A percentile compares a stretch with the other conserved stretches of the same genome.
phyloP scores from a whole-genome alignment of 768 basidiomycete genomes.

The Leucocoprinus sp. region DNA sequence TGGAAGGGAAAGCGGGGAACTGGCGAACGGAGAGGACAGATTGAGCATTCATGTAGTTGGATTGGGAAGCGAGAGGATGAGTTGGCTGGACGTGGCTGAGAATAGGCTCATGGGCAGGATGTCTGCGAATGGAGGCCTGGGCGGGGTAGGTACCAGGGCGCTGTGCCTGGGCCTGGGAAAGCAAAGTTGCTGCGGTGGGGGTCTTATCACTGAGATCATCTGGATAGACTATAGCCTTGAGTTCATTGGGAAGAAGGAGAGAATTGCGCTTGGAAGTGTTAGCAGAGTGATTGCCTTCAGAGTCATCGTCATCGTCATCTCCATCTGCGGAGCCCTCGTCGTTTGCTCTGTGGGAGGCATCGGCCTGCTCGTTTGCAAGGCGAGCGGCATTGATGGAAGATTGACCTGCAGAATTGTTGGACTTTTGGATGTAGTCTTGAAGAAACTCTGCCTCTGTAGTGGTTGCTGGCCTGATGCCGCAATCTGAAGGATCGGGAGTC shows the following conservation, averaged over 20 bases:
- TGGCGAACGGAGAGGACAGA: constrained; percentile 62
- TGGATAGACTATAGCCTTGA: constrained; percentile 48
- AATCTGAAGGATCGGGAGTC: constrained; percentile 49
- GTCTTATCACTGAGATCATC: constrained; percentile 79
- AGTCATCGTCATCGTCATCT: constrained; percentile 84
- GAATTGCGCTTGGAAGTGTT: constrained; percentile 67
- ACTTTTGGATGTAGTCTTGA: constrained; percentile 86
- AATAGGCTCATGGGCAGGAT: constrained; percentile 50
- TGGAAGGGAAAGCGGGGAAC: constrained; percentile 73
- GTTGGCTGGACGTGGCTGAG: constrained; percentile 44
- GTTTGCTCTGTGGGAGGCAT: constrained; percentile 34
- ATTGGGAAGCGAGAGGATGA: constrained; percentile 41
- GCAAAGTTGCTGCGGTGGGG: constrained; percentile 68
- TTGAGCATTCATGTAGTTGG: constrained; percentile 40
- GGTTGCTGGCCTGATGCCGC: constrained; percentile 87
- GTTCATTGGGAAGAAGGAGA: constrained; percentile 53
- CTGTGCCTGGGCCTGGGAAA: constrained; percentile 69
- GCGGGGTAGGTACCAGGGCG: constrained; percentile 53
- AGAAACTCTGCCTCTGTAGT: constrained; percentile 87
- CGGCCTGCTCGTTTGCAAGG: constrained; percentile 61
- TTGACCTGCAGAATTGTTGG: constrained; percentile 79
- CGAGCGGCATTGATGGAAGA: constrained; percentile 69
- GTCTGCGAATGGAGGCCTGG: constrained; percentile 73
- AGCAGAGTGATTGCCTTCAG: constrained; percentile 60
- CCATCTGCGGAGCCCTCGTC: constrained; percentile 77